Conservation (phyloP, 2,329 filamentous ascomycete genomes). For the Fusarium sp. region DNA sequence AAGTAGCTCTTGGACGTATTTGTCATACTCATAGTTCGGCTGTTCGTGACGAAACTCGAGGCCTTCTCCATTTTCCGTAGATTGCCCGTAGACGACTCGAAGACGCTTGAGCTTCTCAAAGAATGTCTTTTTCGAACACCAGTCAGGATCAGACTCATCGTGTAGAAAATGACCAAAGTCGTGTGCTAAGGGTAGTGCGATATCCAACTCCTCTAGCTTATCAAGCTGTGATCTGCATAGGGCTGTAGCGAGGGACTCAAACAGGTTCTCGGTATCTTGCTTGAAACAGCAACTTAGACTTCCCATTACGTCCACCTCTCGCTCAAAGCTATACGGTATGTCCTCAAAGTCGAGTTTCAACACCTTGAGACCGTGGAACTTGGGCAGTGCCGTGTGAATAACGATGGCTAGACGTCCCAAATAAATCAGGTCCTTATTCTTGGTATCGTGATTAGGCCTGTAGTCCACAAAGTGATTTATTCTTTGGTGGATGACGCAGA, state of each 20-base stretch:
- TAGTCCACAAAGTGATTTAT: neutral
- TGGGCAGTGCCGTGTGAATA: neutral
- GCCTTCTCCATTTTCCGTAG: neutral
- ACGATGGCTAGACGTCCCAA: neutral
- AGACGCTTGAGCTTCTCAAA: neutral
- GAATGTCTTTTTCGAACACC: neutral
- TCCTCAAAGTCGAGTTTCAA: neutral
- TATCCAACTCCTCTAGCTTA: neutral
- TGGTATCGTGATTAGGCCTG: neutral
- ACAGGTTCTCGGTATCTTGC: neutral
- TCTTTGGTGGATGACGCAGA: neutral
- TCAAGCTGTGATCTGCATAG: neutral
- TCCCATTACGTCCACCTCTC: neutral
- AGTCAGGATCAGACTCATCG: accelerated
- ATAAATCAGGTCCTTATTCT: neutral
- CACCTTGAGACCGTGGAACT: neutral
- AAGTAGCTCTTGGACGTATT: neutral
- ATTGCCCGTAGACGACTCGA: neutral
- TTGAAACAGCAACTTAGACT: neutral
- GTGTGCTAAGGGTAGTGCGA: neutral
- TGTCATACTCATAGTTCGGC: neutral
- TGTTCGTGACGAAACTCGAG: neutral
- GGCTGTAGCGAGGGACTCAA: neutral
- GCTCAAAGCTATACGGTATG: neutral
- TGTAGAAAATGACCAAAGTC: conserved; percentile 2